Evolutionary conservation across 805 yeast species (phyloP).

Genomic region (Candida mattraensis): DNA sequence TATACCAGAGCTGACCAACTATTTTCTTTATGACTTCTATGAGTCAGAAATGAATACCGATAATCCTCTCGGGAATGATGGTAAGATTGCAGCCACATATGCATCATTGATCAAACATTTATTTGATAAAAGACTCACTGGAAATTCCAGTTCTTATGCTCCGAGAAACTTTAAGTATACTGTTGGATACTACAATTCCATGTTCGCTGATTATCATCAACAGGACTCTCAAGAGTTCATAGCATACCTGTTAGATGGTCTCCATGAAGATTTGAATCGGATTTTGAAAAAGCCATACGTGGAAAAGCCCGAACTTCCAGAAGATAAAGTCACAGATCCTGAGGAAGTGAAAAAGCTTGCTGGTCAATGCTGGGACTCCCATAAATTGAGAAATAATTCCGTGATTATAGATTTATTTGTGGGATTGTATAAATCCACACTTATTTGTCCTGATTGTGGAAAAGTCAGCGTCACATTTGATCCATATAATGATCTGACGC

Average conservation of each 20-base stretch:
- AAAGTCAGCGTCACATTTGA: conserved; percentile 87
- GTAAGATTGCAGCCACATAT: conserved; percentile 78
- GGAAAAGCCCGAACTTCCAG: conserved; percentile 80
- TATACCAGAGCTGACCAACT: conserved; percentile 76
- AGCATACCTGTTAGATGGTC: conserved; percentile 81
- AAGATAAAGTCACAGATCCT: conserved; percentile 55
- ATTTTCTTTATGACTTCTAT: conserved; percentile 64
- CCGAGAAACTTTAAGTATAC: conserved; percentile 80
- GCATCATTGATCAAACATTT: conserved; percentile 63
- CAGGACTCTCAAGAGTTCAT: conserved; percentile 94
- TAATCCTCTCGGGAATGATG: conserved; percentile 86
- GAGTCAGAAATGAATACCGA: conserved; percentile 64
- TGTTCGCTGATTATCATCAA: conserved; percentile 80
- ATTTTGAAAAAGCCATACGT: conserved; percentile 79
- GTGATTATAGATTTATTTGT: conserved; percentile 82
- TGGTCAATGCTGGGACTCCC: conserved; percentile 74
- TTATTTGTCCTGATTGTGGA: conserved; percentile 82
- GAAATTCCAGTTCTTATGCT: conserved; percentile 35
- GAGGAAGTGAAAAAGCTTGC: conserved; percentile 64
- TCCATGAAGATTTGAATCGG: conserved; percentile 91
- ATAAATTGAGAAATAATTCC: conserved; percentile 79
- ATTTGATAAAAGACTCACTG: conserved; percentile 38
- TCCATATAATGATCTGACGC: conserved; percentile 86
- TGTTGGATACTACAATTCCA: conserved; percentile 73
- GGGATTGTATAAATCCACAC: conserved; percentile 86